Conservation (phyloP, 2,329 filamentous ascomycete genomes). For the Xylariaceae sp. region DNA sequence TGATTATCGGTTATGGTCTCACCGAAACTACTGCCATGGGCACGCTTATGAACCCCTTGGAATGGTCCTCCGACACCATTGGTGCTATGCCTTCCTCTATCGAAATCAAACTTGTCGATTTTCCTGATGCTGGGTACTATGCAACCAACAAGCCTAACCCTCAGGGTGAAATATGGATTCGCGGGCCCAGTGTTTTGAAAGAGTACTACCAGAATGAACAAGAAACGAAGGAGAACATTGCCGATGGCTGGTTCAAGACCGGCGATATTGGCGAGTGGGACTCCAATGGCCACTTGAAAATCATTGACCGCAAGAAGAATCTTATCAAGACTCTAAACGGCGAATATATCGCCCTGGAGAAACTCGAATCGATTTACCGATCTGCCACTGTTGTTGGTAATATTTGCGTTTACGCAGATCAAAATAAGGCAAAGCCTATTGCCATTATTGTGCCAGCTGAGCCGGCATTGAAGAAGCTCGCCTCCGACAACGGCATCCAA, state of each 20-base stretch:
- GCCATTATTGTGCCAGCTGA: conserved; percentile 65
- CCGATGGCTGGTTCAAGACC: conserved; percentile 87
- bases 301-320: conserved; percentile 91
- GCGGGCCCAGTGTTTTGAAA: conserved; percentile 72
- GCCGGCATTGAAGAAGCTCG: conserved; percentile 61
- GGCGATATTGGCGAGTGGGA: conserved; percentile 85
- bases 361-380: conserved; percentile 63
- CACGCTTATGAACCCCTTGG: conserved; percentile 74
- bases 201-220: conserved; percentile 81
- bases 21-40: conserved; percentile 86
- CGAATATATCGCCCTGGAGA: conserved; percentile 85
- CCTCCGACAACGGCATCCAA: conserved; percentile 53
- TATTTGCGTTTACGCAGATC: conserved; percentile 63
- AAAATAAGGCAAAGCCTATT: conserved; percentile 58
- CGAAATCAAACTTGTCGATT: conserved; percentile 87
- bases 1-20: conserved; percentile 88
- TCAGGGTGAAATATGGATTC: conserved; percentile 89
- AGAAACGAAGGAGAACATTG: conserved; percentile 74
- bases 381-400: conserved; percentile 59
- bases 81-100: conserved; percentile 76
- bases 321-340: conserved; percentile 82
- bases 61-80: conserved; percentile 77
- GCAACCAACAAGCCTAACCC: conserved; percentile 76
- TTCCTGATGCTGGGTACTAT: conserved; percentile 80
- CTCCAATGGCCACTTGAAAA: conserved; percentile 71